Percentiles rank a stretch among this genome's conserved stretches.
Conservation (phyloP, 495 filamentous ascomycete species). For the Xylaria longipes region DNA sequence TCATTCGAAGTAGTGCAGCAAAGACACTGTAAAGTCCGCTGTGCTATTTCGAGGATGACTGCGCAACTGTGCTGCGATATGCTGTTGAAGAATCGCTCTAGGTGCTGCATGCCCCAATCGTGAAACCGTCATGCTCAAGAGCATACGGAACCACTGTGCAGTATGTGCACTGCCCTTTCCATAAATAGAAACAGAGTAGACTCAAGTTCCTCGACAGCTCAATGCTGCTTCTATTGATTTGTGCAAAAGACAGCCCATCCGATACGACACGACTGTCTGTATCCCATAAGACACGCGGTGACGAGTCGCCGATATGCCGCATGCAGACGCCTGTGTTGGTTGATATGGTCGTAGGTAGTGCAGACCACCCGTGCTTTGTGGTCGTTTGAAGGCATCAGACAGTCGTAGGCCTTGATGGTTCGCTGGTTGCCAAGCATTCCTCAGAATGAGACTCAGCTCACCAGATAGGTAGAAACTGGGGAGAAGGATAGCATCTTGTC, state of each 20-base stretch:
- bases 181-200: neutral
- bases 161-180: neutral
- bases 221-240: neutral
- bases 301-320: neutral
- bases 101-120: neutral
- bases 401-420: slow-evolving; percentile 7
- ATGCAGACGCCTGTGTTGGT: neutral
- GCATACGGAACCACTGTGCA: neutral
- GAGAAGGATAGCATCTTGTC: neutral
- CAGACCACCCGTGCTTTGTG: neutral
- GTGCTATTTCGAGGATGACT: neutral
- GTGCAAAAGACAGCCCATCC: neutral
- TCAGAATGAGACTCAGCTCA: neutral
- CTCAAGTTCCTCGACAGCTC: neutral
- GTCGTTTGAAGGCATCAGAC: neutral
- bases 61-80: neutral
- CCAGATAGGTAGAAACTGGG: neutral
- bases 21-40: slow-evolving; percentile 8
- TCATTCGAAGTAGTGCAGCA: neutral
- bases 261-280: neutral
- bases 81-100: slow-evolving; percentile 7
- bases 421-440: neutral
- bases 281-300: neutral
- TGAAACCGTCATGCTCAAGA: neutral
- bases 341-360: neutral